A percentile compares a stretch with the other conserved stretches of the same genome.
Evolutionary conservation across 2,329 filamentous ascomycete species (phyloP).

Genomic region (Ophiostoma montium): DNA sequence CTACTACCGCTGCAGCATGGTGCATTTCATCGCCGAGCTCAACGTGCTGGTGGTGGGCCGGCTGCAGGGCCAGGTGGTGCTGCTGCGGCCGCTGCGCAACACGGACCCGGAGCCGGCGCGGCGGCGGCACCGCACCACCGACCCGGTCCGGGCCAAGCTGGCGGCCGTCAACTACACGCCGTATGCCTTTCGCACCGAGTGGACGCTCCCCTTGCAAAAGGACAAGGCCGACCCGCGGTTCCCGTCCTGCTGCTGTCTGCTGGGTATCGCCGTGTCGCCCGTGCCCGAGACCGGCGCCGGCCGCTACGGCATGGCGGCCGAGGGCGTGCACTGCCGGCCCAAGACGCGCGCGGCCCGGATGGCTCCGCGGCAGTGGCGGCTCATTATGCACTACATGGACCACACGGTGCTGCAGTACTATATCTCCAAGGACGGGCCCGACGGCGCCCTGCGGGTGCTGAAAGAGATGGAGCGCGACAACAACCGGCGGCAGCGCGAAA

Average conservation of each 20-base stretch:
- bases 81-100: conserved; percentile 43
- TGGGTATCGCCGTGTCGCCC: conserved; percentile 55
- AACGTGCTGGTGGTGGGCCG: conserved; percentile 55
- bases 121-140: too few relatives aligned
- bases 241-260: conserved; percentile 37
- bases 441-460: not conserved
- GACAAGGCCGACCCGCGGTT: conserved; percentile 10
- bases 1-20: conserved; percentile 42
- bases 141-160: not conserved
- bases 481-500: not conserved
- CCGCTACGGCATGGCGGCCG: conserved; percentile 14
- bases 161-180: not conserved
- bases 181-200: conserved; percentile 35
- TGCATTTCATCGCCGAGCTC: conserved; percentile 52
- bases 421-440: not conserved
- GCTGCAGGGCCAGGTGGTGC: conserved; percentile 48
- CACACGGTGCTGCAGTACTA: conserved; percentile 53
- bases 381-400: conserved; percentile 60
- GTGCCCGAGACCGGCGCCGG: conserved; percentile 33
- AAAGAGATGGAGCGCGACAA: not conserved
- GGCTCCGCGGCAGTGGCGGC: conserved; percentile 37
- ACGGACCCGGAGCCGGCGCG: too few relatives aligned
- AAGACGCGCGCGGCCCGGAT: not conserved
- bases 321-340: conserved; percentile 19
- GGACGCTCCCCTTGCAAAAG: conserved; percentile 29